Percentiles rank a stretch among this genome's conserved stretches.
phyloP scores from a whole-genome alignment of 345 rosid species.

The Ailanthus altissimus region DNA sequence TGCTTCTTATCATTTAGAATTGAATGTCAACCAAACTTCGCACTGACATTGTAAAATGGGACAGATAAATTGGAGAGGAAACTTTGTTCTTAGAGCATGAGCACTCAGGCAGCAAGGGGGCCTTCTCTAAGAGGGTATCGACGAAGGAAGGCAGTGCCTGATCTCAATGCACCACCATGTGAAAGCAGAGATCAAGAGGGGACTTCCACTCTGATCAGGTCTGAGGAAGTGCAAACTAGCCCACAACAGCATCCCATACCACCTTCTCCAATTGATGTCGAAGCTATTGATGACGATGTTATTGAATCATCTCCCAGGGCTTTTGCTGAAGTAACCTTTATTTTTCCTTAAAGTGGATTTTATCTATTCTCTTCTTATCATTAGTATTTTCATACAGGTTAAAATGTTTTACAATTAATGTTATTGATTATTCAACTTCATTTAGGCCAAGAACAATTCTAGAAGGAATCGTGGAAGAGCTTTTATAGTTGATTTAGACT shows the following conservation, averaged over 20 bases:
- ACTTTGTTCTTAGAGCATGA: slow-evolving; percentile 37
- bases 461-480: slow-evolving; percentile 44
- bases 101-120: slow-evolving; percentile 38
- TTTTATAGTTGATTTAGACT: slow-evolving; percentile 61
- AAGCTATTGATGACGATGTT: slow-evolving; percentile 82
- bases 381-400: slow-evolving; percentile 14
- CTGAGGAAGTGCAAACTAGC: slow-evolving; percentile 24
- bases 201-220: slow-evolving; percentile 42
- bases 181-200: slow-evolving; percentile 63
- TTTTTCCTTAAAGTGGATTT: not conserved
- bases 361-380: not conserved
- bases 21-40: not conserved
- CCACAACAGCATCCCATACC: slow-evolving; percentile 35
- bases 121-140: slow-evolving; percentile 50
- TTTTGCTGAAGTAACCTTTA: slow-evolving; percentile 60
- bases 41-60: not conserved
- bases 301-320: slow-evolving; percentile 71
- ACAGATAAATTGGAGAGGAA: not conserved
- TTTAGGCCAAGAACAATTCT: slow-evolving; percentile 79
- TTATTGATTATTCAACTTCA: slow-evolving; percentile 21
- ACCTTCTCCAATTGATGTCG: slow-evolving; percentile 59
- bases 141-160: slow-evolving; percentile 50
- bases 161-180: slow-evolving; percentile 52
- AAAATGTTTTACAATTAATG: not conserved
- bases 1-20: not conserved